Conservation (phyloP, 352 stramenopile species). For the Phytophthora litchii region DNA sequence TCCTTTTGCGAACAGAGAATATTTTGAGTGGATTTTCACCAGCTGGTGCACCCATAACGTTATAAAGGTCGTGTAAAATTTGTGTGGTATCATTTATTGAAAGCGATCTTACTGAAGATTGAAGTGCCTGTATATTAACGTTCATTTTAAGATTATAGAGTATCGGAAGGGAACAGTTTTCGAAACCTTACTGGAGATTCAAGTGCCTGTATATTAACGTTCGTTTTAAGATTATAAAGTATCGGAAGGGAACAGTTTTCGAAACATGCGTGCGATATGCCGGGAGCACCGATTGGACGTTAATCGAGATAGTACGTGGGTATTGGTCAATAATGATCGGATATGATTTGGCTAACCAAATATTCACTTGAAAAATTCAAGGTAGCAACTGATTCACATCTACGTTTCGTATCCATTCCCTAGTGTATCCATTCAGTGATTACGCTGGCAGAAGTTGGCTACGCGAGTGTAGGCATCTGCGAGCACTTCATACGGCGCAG, state of each 20-base stretch:
- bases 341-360: slow-evolving; percentile 7
- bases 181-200: no score
- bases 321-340: slow-evolving; percentile 3
- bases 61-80: neutral
- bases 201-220: no score
- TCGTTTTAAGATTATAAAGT: neutral
- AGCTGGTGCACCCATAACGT: slow-evolving; percentile 29
- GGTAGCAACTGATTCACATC: no score
- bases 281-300: slow-evolving; percentile 21
- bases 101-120: no score
- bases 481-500: slow-evolving; percentile 67
- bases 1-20: slow-evolving; percentile 24
- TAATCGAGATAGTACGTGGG: neutral
- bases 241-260: neutral
- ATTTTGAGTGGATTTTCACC: slow-evolving; percentile 16
- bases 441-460: slow-evolving; percentile 59
- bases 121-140: no score
- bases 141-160: neutral
- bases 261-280: slow-evolving; percentile 11
- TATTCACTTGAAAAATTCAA: neutral
- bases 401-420: no score
- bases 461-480: slow-evolving; percentile 71
- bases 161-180: neutral
- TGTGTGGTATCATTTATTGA: neutral
- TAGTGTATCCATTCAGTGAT: no score